Conservation (phyloP, 2,329 filamentous ascomycete species). For the Phialophora macrospora region DNA sequence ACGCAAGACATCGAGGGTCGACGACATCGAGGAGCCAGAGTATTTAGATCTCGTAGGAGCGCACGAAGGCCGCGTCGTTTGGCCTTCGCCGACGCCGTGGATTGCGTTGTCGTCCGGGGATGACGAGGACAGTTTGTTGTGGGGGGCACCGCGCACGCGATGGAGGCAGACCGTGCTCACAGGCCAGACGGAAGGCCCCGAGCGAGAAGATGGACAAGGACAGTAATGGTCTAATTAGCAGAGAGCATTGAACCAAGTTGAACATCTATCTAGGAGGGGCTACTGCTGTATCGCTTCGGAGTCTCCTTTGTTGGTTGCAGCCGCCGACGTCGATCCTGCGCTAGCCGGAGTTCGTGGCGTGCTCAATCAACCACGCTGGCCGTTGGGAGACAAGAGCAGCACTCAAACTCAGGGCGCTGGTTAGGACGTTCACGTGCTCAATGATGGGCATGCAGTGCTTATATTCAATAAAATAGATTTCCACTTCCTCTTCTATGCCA, state of each 20-base stretch:
- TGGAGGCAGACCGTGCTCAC: not conserved
- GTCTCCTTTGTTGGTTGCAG: conserved; percentile 4
- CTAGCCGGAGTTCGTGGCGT: not conserved
- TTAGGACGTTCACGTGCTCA: not conserved
- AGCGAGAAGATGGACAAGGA: not conserved
- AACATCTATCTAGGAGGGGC: not conserved
- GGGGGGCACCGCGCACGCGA: not conserved
- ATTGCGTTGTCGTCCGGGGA: not conserved
- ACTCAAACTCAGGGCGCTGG: not conserved
- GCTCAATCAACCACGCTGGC: not conserved
- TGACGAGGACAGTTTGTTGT: not conserved
- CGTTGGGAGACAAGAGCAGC: too few species aligned
- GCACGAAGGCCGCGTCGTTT: not conserved
- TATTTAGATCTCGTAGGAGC: not conserved
- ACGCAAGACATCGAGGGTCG: conserved; percentile 30
- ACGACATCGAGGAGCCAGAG: conserved; percentile 31
- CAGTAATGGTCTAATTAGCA: not conserved
- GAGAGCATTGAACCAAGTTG: not conserved
- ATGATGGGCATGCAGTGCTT: not conserved
- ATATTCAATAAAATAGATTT: not conserved
- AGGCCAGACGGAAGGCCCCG: not conserved
- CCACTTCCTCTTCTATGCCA: not conserved
- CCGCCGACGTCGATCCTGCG: conserved; percentile 17
- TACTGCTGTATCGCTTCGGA: conserved; percentile 7
- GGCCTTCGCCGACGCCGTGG: not conserved